A percentile compares a stretch with the other conserved stretches of the same genome.
These are phyloP conservation scores for Aureobasidium sp. DNA, from an alignment of 2,329 filamentous ascomycete species.

Conservation along the genomic window DNA sequence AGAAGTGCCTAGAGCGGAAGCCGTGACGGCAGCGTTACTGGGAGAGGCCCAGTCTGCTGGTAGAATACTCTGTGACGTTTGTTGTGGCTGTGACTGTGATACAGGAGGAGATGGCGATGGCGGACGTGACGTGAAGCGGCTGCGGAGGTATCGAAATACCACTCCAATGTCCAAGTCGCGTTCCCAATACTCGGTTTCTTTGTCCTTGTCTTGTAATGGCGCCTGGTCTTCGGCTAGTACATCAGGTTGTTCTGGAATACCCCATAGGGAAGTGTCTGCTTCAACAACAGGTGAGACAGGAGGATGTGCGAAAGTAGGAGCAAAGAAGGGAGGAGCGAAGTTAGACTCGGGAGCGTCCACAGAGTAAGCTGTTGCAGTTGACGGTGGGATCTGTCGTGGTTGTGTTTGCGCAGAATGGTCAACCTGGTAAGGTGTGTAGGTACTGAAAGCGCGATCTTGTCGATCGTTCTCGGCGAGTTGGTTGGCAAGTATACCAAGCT, in stretches of 20 bases:
- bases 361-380: slow-evolving; percentile 21
- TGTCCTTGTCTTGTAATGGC: slow-evolving; percentile 22
- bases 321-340: slow-evolving; percentile 35
- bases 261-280: slow-evolving; percentile 52
- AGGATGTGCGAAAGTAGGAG: slow-evolving; percentile 36
- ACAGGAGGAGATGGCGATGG: slow-evolving; percentile 17
- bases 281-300: slow-evolving; percentile 21
- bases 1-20: slow-evolving; percentile 36
- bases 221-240: slow-evolving; percentile 21
- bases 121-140: slow-evolving; percentile 55
- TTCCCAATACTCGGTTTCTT: slow-evolving; percentile 78
- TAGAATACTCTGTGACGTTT: slow-evolving; percentile 20
- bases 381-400: slow-evolving; percentile 17
- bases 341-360: slow-evolving; percentile 16
- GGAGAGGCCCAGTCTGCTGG: slow-evolving; percentile 27
- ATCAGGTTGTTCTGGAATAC: slow-evolving; percentile 53
- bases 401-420: slow-evolving; percentile 15
- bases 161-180: slow-evolving; percentile 82
- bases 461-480: slow-evolving; percentile 80
- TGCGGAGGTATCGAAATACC: slow-evolving; percentile 79
- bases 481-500: slow-evolving; percentile 75
- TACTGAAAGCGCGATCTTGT: slow-evolving; percentile 59
- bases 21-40: slow-evolving; percentile 14
- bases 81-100: slow-evolving; percentile 13
- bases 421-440: slow-evolving; percentile 46